Conservation (phyloP, 2,329 filamentous ascomycete genomes). For the Neonectria hederae region DNA sequence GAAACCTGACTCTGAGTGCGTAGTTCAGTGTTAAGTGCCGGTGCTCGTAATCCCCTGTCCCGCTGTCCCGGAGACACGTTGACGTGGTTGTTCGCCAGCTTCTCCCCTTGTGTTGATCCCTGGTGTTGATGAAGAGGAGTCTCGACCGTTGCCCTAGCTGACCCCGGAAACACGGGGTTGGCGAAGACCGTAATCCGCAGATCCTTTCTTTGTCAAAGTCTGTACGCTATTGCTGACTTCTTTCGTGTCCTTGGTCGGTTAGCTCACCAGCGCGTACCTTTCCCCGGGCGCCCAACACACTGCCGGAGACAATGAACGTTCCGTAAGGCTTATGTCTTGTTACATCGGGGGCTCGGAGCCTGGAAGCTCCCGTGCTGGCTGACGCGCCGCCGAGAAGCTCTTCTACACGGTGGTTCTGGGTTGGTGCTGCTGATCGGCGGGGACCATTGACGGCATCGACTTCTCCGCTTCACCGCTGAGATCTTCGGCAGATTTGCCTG, state of each 20-base stretch:
- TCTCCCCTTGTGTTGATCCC: not conserved
- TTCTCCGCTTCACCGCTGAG: not conserved
- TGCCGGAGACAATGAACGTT: slow-evolving; percentile 19
- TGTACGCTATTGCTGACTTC: slow-evolving; percentile 30
- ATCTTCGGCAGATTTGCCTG: not conserved
- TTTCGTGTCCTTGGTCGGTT: slow-evolving; percentile 28
- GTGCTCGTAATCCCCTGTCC: not conserved
- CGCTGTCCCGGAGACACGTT: slow-evolving; percentile 14
- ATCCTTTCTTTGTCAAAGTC: slow-evolving; percentile 25
- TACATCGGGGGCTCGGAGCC: slow-evolving; percentile 34
- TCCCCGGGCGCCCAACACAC: slow-evolving; percentile 23
- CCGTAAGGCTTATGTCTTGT: slow-evolving; percentile 7
- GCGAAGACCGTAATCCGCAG: slow-evolving; percentile 20
- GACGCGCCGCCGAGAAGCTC: not conserved
- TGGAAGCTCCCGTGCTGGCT: slow-evolving; percentile 42
- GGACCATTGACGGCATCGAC: not conserved
- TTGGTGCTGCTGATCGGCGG: not conserved
- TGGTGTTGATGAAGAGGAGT: not conserved
- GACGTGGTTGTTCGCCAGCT: not conserved
- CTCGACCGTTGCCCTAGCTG: not conserved
- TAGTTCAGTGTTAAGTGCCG: slow-evolving; percentile 8
- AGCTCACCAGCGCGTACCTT: slow-evolving; percentile 34
- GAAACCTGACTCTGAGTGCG: slow-evolving; percentile 24
- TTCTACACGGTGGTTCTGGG: not conserved
- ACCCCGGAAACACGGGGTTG: slow-evolving; percentile 25